These are phyloP conservation scores for Lactarius trivialis DNA, from an alignment of 768 basidiomycete genomes.

Conservation along the genomic window DNA sequence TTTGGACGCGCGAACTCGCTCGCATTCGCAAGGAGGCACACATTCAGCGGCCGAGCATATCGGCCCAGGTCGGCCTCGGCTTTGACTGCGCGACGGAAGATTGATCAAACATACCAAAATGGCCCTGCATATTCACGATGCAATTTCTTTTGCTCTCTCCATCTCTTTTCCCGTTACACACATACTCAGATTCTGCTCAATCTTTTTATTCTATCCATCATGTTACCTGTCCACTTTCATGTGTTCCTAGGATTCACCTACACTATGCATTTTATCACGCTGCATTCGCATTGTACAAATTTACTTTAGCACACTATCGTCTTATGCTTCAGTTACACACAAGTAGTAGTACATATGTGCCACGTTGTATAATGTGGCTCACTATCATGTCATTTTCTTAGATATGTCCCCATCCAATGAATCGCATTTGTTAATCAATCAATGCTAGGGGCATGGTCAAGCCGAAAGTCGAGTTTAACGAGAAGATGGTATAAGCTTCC, in stretches of 20 bases:
- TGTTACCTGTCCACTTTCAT: slow-evolving; percentile 6
- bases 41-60: slow-evolving; percentile 25
- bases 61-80: slow-evolving; percentile 17
- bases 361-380: slow-evolving; percentile 12
- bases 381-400: neutral
- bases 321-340: slow-evolving; percentile 22
- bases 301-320: slow-evolving; percentile 16
- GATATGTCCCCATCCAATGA: slow-evolving; percentile 12
- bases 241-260: slow-evolving; percentile 16
- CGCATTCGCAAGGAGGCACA: slow-evolving; percentile 40
- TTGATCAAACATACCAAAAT: slow-evolving; percentile 25
- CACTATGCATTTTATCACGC: slow-evolving; percentile 17
- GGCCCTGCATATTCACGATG: neutral
- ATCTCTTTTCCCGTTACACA: slow-evolving; percentile 2
- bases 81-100: slow-evolving; percentile 44
- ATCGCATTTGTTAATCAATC: slow-evolving; percentile 1
- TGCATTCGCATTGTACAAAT: slow-evolving; percentile 21
- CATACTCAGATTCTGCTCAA: slow-evolving; percentile 19
- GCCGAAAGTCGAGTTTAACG: slow-evolving; percentile 18
- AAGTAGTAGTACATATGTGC: slow-evolving; percentile 8
- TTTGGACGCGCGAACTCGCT: slow-evolving; percentile 48
- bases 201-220: slow-evolving; percentile 20
- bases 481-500: slow-evolving; percentile 23
- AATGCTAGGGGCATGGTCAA: neutral
- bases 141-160: neutral